phyloP scores from a whole-genome alignment of 106 monocot species.

The Dendrobium officinale region DNA sequence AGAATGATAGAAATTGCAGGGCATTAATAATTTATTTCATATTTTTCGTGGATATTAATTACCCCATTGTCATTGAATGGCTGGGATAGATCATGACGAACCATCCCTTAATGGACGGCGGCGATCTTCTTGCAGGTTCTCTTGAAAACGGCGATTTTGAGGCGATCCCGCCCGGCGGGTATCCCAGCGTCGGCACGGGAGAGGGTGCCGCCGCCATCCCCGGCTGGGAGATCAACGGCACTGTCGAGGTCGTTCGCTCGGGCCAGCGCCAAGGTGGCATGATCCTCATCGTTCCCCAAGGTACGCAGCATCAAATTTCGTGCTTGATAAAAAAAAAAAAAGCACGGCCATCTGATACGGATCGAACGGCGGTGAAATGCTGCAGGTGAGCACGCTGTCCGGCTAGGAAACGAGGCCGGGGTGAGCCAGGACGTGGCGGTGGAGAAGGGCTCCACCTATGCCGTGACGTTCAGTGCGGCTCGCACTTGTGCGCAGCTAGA shows the following conservation, averaged over 20 bases:
- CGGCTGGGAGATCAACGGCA: slow-evolving; percentile 77
- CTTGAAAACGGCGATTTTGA: slow-evolving; percentile 89
- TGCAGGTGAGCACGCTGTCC: slow-evolving; percentile 64
- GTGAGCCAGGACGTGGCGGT: slow-evolving; percentile 48
- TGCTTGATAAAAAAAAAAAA: not conserved
- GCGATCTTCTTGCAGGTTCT: slow-evolving; percentile 35
- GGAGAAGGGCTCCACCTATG: slow-evolving; percentile 67
- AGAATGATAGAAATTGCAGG: not conserved
- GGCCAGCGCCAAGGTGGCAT: slow-evolving; percentile 93
- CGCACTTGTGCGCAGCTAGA: slow-evolving; percentile 93
- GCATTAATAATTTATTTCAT: not conserved
- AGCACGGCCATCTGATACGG: not conserved
- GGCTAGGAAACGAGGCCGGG: slow-evolving; percentile 89
- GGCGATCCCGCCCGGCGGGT: slow-evolving; percentile 53
- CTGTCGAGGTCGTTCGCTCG: slow-evolving; percentile 75
- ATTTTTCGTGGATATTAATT: no score
- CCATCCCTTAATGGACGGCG: not conserved
- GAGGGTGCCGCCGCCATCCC: slow-evolving; percentile 37
- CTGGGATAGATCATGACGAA: not conserved
- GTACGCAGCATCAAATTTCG: slow-evolving; percentile 12
- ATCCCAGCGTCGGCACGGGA: slow-evolving; percentile 24
- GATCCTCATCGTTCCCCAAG: slow-evolving; percentile 95
- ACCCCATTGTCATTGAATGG: not conserved
- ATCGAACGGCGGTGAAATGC: not conserved
- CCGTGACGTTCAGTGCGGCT: slow-evolving; percentile 89